Evolutionary conservation across 176 grass and related monocot genomes (phyloP), one percentile per base, ranked within the genome.

Genomic region (Poa pratensis): DNA sequence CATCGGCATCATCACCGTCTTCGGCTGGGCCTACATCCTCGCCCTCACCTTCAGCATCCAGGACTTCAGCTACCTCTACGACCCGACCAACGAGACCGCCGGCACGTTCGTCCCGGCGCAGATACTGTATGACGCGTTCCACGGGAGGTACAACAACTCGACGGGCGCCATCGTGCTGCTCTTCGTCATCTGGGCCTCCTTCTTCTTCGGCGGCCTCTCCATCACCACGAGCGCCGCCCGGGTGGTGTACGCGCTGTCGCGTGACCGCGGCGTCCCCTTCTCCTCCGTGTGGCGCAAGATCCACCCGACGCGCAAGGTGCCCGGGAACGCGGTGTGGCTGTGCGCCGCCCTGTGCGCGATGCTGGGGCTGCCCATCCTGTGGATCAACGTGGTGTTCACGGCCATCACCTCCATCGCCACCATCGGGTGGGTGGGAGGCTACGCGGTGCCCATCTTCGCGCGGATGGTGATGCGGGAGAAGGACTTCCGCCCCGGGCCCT

Each of bases 11-110:
- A 98, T 98, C 92, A 73, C 93, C 6, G 65, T 98, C 15, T 98
- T 98, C 79, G 96, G 96, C 11, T 98, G 96, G 96, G 96, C 88
- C 3, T 98, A 98, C 90, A 98, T 98, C 87, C 89, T 98, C 27
- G 96, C 96, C 15, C 90, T 98, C 76, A 98, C 91, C 84, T 98
- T 98, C 87, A 98, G 96, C 91, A 98, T 98, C 88, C 96, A 95
- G 93, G 86, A 94, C 77, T 98, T 94, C 43, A 5, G 51, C 26
- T 91, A 96, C 90, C 74, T 98, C 14, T 98, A 94, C 58, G 69
- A 96, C 73, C 0, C 90, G 0, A 65, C 3, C 78, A 98, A 98
- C 86, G 96, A 98, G 90, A 98, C 96, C 1, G 93, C 89, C 0
- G 96, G 96, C 22, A 74, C 91, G 58, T 94, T 92, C 86, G 96